Conservation (phyloP, 2,329 filamentous ascomycete species). For the Xylaria polymorpha region DNA sequence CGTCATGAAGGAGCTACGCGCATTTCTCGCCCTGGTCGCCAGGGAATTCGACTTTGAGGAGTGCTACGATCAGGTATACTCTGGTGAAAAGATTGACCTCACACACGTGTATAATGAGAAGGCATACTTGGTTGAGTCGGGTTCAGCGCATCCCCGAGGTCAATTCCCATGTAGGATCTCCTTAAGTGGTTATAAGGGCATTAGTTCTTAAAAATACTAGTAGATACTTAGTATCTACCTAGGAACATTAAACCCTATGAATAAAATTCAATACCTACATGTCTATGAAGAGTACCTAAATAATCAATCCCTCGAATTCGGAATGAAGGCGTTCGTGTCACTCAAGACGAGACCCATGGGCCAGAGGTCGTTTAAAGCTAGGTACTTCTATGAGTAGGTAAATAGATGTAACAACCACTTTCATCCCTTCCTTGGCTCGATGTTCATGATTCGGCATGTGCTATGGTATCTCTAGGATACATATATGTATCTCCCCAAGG, state of each 20-base stretch:
- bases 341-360: neutral
- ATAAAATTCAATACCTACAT: too few species aligned
- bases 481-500: neutral
- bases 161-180: constrained; percentile 45
- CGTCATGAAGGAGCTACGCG: constrained; percentile 47
- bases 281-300: neutral
- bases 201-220: neutral
- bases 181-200: constrained; percentile 37
- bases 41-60: constrained; percentile 48
- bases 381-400: neutral
- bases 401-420: neutral
- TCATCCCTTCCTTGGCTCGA: neutral
- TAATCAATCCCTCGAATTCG: neutral
- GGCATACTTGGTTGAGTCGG: constrained; percentile 45
- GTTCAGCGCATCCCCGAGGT: constrained; percentile 45
- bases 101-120: constrained; percentile 46
- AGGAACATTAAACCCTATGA: neutral
- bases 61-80: constrained; percentile 46
- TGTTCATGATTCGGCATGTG: neutral
- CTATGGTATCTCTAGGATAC: neutral
- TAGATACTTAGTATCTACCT: too few species aligned
- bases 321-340: neutral
- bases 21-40: constrained; percentile 44
- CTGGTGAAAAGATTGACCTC: constrained; percentile 42
- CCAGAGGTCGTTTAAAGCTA: neutral